Base-by-base conservation (phyloP, 164 flowering plant species). In the Magnolia sinica region DNA sequence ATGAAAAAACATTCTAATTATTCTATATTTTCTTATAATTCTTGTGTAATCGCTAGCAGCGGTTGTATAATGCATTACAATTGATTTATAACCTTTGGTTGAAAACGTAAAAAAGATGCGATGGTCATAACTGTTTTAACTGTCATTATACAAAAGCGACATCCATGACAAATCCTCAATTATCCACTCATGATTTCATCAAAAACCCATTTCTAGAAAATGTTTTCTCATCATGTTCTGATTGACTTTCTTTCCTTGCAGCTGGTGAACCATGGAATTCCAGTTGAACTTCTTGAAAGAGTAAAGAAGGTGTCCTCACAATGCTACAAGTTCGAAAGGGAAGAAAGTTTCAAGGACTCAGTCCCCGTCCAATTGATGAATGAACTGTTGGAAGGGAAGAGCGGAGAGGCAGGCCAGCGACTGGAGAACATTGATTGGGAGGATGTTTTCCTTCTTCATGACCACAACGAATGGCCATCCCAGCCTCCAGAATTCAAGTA, bases 201-300 rank as follows among this genome's bases (percentile, higher is more conserved):
- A 5, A 37, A 37, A 37, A 37, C 45, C 45, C 45, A 37, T 3
- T 37, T 37, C 45, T 37, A 37, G 45, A 37, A 37, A 37, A 37
- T 37, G 45, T 37, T 37, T 37, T 37, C 7, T 5, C 45, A 37
- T 37, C 45, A 37, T 37, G 45, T 37, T 37, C 45, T 37, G 45
- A 37, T 37, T 37, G 45, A 37, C 4, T 37, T 37, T 5, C 4
- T 37, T 37, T 37, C 45, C 45, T 58, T 74, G 79, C 87, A 93
- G 98, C 76, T 95, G 90, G 87, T 91, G 83, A 95, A 93, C 84
- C 97, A 92, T 88, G 98, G 98, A 64, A 88, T 93, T 74, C 68
- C 94, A 3, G 86, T 82, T 80, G 96, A 95, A 84, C 90, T 95
- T 0, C 81, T 95, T 72, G 93, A 92, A 79, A 88, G 86, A 84